These are phyloP conservation scores for Starmerella vitae DNA, from an alignment of 805 yeast species.

Conservation along the genomic window DNA sequence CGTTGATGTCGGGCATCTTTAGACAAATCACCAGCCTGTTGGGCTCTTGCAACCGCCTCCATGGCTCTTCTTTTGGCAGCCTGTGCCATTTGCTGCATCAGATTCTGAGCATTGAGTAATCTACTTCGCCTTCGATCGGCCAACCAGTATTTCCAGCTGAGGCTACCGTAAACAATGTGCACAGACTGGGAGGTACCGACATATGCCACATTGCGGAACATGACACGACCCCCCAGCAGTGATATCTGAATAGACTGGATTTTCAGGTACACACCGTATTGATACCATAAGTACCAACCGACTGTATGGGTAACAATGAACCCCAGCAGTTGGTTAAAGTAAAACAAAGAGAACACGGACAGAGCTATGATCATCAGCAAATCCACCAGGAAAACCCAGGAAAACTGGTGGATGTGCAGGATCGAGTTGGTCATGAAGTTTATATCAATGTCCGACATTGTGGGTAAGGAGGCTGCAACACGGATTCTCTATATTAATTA, in stretches of 20 bases:
- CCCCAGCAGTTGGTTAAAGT: conserved; percentile 62
- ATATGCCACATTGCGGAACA: conserved; percentile 60
- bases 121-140: conserved; percentile 26
- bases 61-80: background rate
- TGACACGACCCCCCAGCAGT: conserved; percentile 66
- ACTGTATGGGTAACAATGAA: conserved; percentile 38
- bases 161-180: conserved; percentile 52
- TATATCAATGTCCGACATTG: conserved; percentile 12
- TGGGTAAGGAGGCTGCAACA: too few relatives aligned
- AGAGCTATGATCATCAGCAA: conserved; percentile 62
- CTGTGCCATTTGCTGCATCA: background rate
- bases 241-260: conserved; percentile 67
- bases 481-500: too few relatives aligned
- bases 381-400: conserved; percentile 71
- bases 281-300: conserved; percentile 50
- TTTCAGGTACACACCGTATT: conserved; percentile 42
- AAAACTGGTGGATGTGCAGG: conserved; percentile 25
- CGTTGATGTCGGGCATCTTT: too few relatives aligned
- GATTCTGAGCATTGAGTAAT: background rate
- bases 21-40: too few relatives aligned
- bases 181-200: conserved; percentile 63
- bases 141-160: conserved; percentile 92
- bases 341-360: conserved; percentile 53
- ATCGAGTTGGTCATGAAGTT: conserved; percentile 22
- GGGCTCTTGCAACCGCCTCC: background rate